Base-by-base conservation (phyloP, 164 flowering plant genomes). In the Liquidambar formosana region DNA sequence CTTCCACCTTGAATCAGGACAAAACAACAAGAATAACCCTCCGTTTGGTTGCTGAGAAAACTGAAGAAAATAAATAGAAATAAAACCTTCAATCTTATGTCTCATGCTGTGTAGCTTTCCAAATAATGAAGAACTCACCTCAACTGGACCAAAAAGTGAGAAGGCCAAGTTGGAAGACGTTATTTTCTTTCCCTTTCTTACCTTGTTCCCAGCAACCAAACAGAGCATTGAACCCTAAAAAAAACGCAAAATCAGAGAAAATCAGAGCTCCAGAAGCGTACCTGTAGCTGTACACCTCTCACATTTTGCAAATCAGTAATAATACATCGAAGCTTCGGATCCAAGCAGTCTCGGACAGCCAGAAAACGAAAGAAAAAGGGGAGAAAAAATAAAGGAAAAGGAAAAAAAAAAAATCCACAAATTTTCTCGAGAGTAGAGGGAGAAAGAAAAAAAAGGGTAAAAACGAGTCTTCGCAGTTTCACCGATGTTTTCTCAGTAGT, bases 391-490 rank as follows among this genome's bases (percentile, higher is more conserved):
- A n/a, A n/a, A n/a, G n/a, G n/a, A n/a, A n/a, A n/a, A n/a, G n/a
- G 22, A 1, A 54, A 22, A 22, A 15, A 56, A 27, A 21, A 25
- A 43, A 11, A 18, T 12, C 46, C 63, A 16, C 15, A n/a, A 60
- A 38, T 60, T 1, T 60, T 8, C 45, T 38, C 28, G n/a, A 8
- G 63, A 38, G n/a, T n/a, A n/a, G n/a, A n/a, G n/a, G n/a, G n/a
- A n/a, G n/a, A n/a, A n/a, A 10, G 16, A 5, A n/a, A 38, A 38
- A 18, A 10, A 23, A 60, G 46, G 10, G 22, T 2, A 48, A 23
- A 22, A 38, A 38, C 46, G 63, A 60, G 63, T 60, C 63, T 33
- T 60, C 44, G 45, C 3, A 33, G 63, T 60, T 60, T 58, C 61
- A 26, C 43, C 26, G 61, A n/a, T 6, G 8, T 18, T 58, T 58